Conservation (phyloP, 345 rosid genomes). For the Melaleuca alternifolia region DNA sequence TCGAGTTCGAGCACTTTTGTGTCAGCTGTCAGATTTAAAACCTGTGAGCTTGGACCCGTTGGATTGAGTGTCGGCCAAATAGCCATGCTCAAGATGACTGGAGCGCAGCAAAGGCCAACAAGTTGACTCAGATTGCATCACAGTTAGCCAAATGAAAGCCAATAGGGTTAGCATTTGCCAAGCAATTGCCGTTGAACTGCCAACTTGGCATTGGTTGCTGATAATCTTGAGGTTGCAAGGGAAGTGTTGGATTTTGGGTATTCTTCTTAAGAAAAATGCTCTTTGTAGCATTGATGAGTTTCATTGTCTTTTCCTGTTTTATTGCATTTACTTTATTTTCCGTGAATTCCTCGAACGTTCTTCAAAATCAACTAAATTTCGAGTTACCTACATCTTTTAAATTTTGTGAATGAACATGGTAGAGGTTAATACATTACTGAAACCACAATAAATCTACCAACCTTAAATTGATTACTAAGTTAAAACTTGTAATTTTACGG, state of each 20-base stretch:
- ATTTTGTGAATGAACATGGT: background rate
- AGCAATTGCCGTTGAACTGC: background rate
- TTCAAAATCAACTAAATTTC: background rate
- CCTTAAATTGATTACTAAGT: background rate
- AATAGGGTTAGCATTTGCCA: background rate
- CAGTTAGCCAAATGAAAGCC: background rate
- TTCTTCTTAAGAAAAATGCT: background rate
- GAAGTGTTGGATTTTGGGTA: background rate
- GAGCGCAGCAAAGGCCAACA: background rate
- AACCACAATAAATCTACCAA: background rate
- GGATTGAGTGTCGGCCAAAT: background rate
- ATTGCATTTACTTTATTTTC: background rate
- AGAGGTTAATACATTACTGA: background rate
- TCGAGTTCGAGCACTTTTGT: background rate
- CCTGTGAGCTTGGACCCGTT: background rate
- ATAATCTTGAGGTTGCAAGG: background rate
- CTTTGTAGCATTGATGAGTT: background rate
- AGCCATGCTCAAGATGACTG: background rate
- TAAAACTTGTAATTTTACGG: background rate
- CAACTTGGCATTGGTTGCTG: background rate
- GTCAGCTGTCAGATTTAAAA: background rate
- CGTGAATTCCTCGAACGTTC: background rate
- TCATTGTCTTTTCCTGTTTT: background rate
- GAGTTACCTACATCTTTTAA: background rate
- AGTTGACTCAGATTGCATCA: background rate